Evolutionary conservation across 2,329 filamentous ascomycete genomes (phyloP).

Genomic region (Arthrobotrys sphaeroides): DNA sequence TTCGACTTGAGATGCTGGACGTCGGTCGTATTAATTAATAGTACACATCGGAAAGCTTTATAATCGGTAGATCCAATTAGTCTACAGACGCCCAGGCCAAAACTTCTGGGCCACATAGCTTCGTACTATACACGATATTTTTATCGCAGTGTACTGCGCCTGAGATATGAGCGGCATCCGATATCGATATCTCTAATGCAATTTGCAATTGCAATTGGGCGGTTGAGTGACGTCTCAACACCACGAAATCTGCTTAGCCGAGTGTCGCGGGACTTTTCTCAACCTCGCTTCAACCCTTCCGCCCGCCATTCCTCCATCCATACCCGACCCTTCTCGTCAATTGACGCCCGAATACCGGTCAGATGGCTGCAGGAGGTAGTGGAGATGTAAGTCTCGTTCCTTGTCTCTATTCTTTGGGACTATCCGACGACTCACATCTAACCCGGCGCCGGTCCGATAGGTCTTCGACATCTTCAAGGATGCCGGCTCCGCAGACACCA

Average conservation of each 20-base stretch:
- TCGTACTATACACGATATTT: too few species aligned
- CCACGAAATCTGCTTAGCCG: slow-evolving; percentile 48
- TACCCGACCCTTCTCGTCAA: slow-evolving; percentile 24
- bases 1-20: too few species aligned
- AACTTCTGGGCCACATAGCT: too few species aligned
- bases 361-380: slow-evolving; percentile 56
- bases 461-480: slow-evolving; percentile 70
- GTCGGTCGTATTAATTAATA: too few species aligned
- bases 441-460: slow-evolving; percentile 60
- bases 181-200: too few species aligned
- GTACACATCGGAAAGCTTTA: too few species aligned
- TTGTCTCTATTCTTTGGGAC: slow-evolving; percentile 54
- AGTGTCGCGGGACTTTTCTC: slow-evolving; percentile 50
- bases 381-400: slow-evolving; percentile 65
- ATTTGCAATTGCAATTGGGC: too few species aligned
- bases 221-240: slow-evolving; percentile 42
- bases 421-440: slow-evolving; percentile 50
- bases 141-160: too few species aligned
- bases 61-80: too few species aligned
- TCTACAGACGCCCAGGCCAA: too few species aligned
- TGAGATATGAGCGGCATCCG: too few species aligned
- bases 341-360: slow-evolving; percentile 47
- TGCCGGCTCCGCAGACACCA: slow-evolving; percentile 69
- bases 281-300: slow-evolving; percentile 37
- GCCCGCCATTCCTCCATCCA: slow-evolving; percentile 33